Evolutionary conservation across 2,329 filamentous ascomycete species (phyloP).

Genomic region (Xylariaceae sp.): DNA sequence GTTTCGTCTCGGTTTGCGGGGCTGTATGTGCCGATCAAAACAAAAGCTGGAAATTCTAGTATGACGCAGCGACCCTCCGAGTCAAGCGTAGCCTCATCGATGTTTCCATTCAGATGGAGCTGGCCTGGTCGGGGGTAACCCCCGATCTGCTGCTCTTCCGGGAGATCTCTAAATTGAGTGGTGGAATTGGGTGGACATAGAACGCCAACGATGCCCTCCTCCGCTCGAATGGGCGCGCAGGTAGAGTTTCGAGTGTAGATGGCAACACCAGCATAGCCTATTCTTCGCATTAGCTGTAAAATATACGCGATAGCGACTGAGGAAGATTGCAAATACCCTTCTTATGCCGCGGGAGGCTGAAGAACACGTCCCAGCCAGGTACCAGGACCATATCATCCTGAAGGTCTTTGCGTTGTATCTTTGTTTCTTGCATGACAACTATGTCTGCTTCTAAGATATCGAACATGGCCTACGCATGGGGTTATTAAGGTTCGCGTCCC

Average conservation of each 20-base stretch:
- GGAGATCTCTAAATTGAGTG: constrained; percentile 69
- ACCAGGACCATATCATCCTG: constrained; percentile 94
- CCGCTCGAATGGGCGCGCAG: constrained; percentile 81
- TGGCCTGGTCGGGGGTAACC: constrained; percentile 76
- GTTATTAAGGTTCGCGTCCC: constrained; percentile 3
- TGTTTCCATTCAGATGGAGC: constrained; percentile 61
- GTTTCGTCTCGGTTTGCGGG: constrained; percentile 84
- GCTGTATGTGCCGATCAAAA: constrained; percentile 87
- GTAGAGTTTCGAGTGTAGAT: constrained; percentile 88
- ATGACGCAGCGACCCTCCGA: constrained; percentile 88
- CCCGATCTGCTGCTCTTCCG: constrained; percentile 72
- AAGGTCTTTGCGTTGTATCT: constrained; percentile 90
- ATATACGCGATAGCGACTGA: background rate
- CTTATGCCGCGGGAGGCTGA: constrained; percentile 88
- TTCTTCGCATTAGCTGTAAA: constrained; percentile 7
- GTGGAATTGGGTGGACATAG: constrained; percentile 69
- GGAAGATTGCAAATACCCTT: constrained; percentile 58
- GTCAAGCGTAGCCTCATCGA: constrained; percentile 73
- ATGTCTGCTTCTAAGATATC: constrained; percentile 89
- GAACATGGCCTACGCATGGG: constrained; percentile 72
- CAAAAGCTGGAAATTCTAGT: constrained; percentile 91
- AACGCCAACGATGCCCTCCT: constrained; percentile 87
- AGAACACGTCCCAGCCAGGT: constrained; percentile 92
- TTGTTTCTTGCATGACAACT: constrained; percentile 90
- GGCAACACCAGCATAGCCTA: constrained; percentile 91